Percentiles rank a stretch among this genome's conserved stretches.
phyloP scores from a whole-genome alignment of 2,329 filamentous ascomycete species.

The Mycocentrospora acerina region DNA sequence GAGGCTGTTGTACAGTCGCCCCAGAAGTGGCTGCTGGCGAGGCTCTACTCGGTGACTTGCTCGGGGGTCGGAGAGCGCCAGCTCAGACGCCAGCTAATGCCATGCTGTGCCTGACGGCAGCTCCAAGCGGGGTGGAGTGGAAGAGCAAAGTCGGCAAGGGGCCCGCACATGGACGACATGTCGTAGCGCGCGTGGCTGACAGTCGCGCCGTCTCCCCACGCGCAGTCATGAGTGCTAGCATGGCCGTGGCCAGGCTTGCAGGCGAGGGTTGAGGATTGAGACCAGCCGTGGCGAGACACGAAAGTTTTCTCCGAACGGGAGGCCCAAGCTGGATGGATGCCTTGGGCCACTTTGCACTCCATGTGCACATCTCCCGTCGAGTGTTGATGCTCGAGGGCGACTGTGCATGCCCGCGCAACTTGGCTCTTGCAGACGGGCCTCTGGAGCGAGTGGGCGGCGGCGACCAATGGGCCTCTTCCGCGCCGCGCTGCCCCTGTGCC shows the following conservation, averaged over 20 bases:
- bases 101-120: conserved; percentile 8
- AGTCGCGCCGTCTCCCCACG: too few species aligned
- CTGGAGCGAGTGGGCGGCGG: conserved; percentile 4
- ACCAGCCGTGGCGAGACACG: too few species aligned
- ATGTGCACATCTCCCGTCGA: conserved; percentile 4
- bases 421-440: conserved; percentile 7
- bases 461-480: conserved; percentile 7
- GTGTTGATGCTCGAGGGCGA: conserved; percentile 7
- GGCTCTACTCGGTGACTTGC: conserved; percentile 24
- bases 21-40: conserved; percentile 21
- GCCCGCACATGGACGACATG: too few species aligned
- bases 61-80: conserved; percentile 14
- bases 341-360: conserved; percentile 1
- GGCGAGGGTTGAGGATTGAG: too few species aligned
- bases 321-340: conserved; percentile 8
- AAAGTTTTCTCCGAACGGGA: conserved; percentile 3
- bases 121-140: conserved; percentile 18
- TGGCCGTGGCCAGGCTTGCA: neutral
- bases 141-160: neutral
- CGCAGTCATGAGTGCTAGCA: neutral
- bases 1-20: conserved; percentile 24
- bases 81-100: too few species aligned
- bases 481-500: neutral
- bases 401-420: conserved; percentile 5
- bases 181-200: too few species aligned